A percentile compares a stretch with the other conserved stretches of the same genome.
Evolutionary conservation across 805 yeast genomes (phyloP).

Genomic region (Candida tallmaniae): DNA sequence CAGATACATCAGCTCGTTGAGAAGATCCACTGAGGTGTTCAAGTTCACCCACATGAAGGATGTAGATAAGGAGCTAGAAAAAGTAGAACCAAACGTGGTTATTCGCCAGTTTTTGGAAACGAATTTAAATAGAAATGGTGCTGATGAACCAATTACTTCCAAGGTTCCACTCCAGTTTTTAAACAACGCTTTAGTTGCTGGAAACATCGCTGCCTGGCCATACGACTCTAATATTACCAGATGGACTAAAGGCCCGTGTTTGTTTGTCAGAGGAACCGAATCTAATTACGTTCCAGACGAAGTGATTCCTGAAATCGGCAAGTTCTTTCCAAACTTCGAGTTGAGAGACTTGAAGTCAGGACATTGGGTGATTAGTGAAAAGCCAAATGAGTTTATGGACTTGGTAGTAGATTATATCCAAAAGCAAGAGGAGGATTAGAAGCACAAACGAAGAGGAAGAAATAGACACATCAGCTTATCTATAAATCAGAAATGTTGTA

Average conservation of each 20-base stretch:
- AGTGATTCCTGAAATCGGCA: slow-evolving; percentile 63
- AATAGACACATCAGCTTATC: background rate
- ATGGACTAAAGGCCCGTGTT: slow-evolving; percentile 61
- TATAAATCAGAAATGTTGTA: slow-evolving; percentile 25
- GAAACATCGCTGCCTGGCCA: slow-evolving; percentile 74
- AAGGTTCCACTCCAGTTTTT: slow-evolving; percentile 72
- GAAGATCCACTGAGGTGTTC: slow-evolving; percentile 48
- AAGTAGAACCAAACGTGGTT: slow-evolving; percentile 55
- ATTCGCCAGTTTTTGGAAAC: slow-evolving; percentile 77
- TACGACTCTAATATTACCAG: slow-evolving; percentile 49
- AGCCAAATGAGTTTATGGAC: slow-evolving; percentile 70
- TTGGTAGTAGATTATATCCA: slow-evolving; percentile 60
- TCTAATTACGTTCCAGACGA: slow-evolving; percentile 84
- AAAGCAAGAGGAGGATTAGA: slow-evolving; percentile 31
- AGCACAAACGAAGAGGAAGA: background rate
- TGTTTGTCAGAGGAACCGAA: slow-evolving; percentile 75
- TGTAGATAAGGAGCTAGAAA: slow-evolving; percentile 58
- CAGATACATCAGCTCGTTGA: slow-evolving; percentile 59
- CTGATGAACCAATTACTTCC: slow-evolving; percentile 39
- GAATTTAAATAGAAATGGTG: slow-evolving; percentile 49
- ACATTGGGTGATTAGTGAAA: slow-evolving; percentile 90
- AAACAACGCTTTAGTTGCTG: slow-evolving; percentile 58
- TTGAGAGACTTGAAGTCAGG: slow-evolving; percentile 76
- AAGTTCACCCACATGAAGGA: slow-evolving; percentile 52
- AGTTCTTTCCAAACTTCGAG: slow-evolving; percentile 74